Percentiles rank a stretch among this genome's conserved stretches.
phyloP scores from a whole-genome alignment of 2,329 filamentous ascomycete species.

The Monilinia aucupariae region DNA sequence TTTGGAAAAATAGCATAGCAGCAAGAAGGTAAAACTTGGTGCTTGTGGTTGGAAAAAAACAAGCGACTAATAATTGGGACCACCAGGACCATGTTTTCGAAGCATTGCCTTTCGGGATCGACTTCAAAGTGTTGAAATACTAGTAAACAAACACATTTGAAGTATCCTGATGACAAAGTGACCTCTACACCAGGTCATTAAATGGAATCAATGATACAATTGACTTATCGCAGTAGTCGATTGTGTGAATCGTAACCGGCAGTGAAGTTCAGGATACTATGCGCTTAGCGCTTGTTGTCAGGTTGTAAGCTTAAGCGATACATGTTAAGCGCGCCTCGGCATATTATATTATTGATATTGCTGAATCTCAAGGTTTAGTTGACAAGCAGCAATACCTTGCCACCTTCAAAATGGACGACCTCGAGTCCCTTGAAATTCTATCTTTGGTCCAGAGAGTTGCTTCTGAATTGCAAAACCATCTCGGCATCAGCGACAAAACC shows the following conservation, averaged over 20 bases:
- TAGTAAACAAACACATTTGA: too few species aligned
- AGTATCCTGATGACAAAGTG: neutral
- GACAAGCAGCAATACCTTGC: constrained; percentile 4
- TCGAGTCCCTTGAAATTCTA: constrained; percentile 84
- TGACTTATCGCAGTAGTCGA: neutral
- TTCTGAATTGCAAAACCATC: constrained; percentile 88
- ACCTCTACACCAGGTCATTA: neutral
- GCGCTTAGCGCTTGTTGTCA: neutral
- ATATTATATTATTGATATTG: neutral
- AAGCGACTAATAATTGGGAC: too few species aligned
- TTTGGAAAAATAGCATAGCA: neutral
- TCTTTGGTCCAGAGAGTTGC: constrained; percentile 93
- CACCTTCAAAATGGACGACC: constrained; percentile 46
- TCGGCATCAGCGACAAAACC: constrained; percentile 88
- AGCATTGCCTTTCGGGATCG: neutral
- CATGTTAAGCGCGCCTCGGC: neutral
- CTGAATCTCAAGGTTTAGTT: constrained; percentile 4
- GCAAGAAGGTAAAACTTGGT: neutral
- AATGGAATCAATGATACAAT: neutral
- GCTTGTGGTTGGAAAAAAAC: neutral
- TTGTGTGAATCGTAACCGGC: neutral
- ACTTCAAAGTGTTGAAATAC: neutral
- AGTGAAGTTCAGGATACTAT: neutral
- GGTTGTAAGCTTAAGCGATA: neutral
- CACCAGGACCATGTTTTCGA: neutral